Conservation (phyloP, 2,329 filamentous ascomycete genomes). For the Cytospora paraplurivora region DNA sequence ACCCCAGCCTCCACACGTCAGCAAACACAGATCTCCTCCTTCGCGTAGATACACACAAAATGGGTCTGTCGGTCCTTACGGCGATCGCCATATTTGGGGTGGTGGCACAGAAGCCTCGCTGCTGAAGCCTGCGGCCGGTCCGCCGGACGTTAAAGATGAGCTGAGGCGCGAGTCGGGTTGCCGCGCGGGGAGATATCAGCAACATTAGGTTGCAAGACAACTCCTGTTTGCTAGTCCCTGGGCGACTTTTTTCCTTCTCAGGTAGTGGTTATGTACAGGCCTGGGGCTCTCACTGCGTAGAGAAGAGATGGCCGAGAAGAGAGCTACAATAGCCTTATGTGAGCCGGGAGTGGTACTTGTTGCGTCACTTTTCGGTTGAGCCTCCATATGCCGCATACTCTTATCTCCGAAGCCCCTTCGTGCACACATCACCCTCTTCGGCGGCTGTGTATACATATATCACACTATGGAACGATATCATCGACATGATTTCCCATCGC, state of each 20-base stretch:
- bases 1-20: not conserved
- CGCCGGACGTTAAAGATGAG: not conserved
- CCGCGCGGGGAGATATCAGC: not conserved
- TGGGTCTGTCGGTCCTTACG: not conserved
- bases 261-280: not conserved
- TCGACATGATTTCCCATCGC: not conserved
- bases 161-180: not conserved
- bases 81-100: conserved; percentile 16
- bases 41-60: not conserved
- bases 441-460: not conserved
- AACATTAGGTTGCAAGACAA: not conserved
- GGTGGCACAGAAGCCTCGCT: conserved; percentile 5
- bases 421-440: not conserved
- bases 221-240: not conserved
- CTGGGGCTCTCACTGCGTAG: not conserved
- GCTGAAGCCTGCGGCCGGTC: not conserved
- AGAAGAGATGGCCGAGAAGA: not conserved
- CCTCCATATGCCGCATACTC: not conserved
- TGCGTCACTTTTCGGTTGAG: conserved; percentile 16
- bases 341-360: not conserved
- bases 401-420: conserved; percentile 12
- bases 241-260: not conserved
- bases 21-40: not conserved
- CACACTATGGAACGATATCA: not conserved
- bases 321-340: no score